Base-by-base conservation (phyloP, 2,329 filamentous ascomycete species). In the Coniella vitis region DNA sequence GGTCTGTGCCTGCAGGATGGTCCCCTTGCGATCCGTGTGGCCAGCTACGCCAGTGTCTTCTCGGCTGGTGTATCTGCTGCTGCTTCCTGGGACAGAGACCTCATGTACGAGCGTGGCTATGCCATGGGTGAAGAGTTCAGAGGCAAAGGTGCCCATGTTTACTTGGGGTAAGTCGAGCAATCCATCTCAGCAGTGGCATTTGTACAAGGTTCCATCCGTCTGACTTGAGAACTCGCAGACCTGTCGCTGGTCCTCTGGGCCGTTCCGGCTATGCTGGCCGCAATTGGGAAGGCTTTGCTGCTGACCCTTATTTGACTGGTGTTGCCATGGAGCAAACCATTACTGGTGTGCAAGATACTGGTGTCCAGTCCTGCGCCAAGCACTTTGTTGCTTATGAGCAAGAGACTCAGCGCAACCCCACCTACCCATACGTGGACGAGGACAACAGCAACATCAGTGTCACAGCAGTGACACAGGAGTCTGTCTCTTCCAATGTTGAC, bases 301-400 rank as follows among this genome's bases (percentile, higher is more conserved):
- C 84, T 7, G 87, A 93, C 57, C 87, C 87, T 2, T 85, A 86
- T 45, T 69, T 89, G 45, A 82, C 85, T 40, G 88, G 87, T 45
- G 70, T 82, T 53, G 79, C 82, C 48, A 82, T 90, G 58, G 79
- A 79, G 38, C 75, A 86, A 61, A 86, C 83, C 1, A 75, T 90
- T 49, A 76, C 78, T 60, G 88, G 88, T 54, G 90, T 91, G 43
- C 88, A 93, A 61, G 78, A 83, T 59, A 79, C 80, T 2, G 87
- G 87, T 63, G 79, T 90, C 43, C 83, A 93, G 67, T 86, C 88
- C 54, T 87, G 83, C 61, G 85, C 83, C 25, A 89, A 89, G 72
- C 85, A 89, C 62, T 87, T 69, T 63, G 78, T 87, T 53, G 74
- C 68, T 46, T 86, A 88, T 57, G 84, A 87, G 65, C 86, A 87